These are phyloP conservation scores for Penicillium sp. DNA, from an alignment of 2,329 filamentous ascomycete species.

Conservation along the genomic window DNA sequence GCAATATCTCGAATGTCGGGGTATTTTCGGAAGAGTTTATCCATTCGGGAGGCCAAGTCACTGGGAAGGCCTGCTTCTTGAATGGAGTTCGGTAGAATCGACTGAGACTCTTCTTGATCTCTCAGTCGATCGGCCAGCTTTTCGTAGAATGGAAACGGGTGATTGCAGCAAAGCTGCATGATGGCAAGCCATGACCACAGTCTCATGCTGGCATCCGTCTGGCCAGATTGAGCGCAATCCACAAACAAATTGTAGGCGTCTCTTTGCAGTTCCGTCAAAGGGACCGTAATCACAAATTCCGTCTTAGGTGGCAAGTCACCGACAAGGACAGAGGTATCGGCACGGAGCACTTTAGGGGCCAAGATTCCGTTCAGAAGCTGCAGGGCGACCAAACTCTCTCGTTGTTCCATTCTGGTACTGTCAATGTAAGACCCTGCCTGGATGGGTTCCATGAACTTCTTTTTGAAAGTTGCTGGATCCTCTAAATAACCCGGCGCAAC, in stretches of 20 bases:
- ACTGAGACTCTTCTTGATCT: slow-evolving; percentile 11
- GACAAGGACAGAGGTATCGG: slow-evolving; percentile 61
- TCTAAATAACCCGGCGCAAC: slow-evolving; percentile 74
- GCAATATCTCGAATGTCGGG: slow-evolving; percentile 38
- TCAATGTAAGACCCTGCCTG: slow-evolving; percentile 63
- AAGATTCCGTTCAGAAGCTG: slow-evolving; percentile 66
- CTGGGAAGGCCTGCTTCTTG: slow-evolving; percentile 33
- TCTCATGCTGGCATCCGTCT: slow-evolving; percentile 35
- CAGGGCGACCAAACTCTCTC: slow-evolving; percentile 60
- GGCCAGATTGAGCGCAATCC: slow-evolving; percentile 29
- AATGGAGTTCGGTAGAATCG: slow-evolving; percentile 29
- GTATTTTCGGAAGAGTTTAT: slow-evolving; percentile 26
- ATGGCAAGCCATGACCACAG: slow-evolving; percentile 53
- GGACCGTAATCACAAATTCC: slow-evolving; percentile 74
- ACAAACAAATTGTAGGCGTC: slow-evolving; percentile 56
- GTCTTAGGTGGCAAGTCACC: slow-evolving; percentile 66
- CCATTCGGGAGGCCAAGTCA: slow-evolving; percentile 29
- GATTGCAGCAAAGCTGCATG: slow-evolving; percentile 52
- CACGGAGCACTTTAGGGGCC: slow-evolving; percentile 70
- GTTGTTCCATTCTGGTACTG: slow-evolving; percentile 51
- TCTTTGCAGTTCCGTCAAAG: slow-evolving; percentile 60
- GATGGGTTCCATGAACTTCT: slow-evolving; percentile 68
- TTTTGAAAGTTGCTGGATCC: slow-evolving; percentile 58
- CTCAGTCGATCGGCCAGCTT: slow-evolving; percentile 43
- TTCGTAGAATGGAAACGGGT: slow-evolving; percentile 49